A percentile compares a stretch with the other conserved stretches of the same genome.
These are phyloP conservation scores for Chytriomyces confervae DNA, from an alignment of 192 early-diverging fungal genomes.

Conservation along the genomic window DNA sequence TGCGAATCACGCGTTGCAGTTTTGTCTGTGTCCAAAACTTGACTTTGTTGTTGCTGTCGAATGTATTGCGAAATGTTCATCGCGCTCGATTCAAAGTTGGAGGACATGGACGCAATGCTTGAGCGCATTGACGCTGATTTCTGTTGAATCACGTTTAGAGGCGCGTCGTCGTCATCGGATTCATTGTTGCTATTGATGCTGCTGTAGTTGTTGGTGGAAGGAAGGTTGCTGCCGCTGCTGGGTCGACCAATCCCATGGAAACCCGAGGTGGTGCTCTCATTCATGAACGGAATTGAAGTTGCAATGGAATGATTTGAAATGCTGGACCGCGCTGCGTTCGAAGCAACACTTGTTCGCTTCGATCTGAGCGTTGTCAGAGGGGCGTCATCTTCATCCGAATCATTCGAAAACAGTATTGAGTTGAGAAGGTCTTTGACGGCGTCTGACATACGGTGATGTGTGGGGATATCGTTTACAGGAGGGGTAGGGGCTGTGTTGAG, in stretches of 20 bases:
- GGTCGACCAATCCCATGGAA: background rate
- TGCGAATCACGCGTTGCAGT: background rate
- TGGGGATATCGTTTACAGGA: too few species aligned
- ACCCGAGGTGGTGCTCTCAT: too few species aligned
- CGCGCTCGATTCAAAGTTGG: background rate
- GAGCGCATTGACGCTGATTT: background rate
- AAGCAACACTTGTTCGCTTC: background rate
- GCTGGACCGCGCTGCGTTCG: background rate
- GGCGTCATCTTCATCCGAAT: background rate
- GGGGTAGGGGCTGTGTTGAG: too few species aligned
- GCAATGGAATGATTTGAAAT: background rate
- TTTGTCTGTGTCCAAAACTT: background rate
- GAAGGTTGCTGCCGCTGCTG: background rate
- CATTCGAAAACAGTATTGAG: background rate
- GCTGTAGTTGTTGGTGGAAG: background rate
- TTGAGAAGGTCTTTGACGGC: background rate
- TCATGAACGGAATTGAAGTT: background rate
- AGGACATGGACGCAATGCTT: background rate
- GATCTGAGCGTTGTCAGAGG: background rate
- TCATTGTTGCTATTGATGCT: too few species aligned
- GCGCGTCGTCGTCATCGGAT: background rate
- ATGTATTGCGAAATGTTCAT: background rate
- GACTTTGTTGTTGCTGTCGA: background rate
- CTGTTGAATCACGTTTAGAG: background rate
- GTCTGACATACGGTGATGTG: background rate